Base-by-base conservation (phyloP, 2,329 filamentous ascomycete genomes). In the Penicillium vulpinum region DNA sequence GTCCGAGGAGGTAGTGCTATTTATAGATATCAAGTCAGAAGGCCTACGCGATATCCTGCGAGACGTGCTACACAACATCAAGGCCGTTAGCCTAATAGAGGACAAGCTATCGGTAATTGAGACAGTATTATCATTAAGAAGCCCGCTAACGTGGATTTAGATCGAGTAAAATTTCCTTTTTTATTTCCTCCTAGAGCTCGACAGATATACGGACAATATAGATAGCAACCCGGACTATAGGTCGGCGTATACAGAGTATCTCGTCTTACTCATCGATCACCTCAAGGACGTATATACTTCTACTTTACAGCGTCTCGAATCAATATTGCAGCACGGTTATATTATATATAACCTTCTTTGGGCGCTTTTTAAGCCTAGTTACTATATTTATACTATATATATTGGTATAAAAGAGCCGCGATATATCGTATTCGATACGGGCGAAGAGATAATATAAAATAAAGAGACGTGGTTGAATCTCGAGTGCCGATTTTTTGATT, bases 11-110 rank as follows among this genome's bases (percentile, higher is more conserved):
- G 51, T 60, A 31, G 71, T 57, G 35, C 54, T 59, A 60, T 65
- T 56, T 24, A 61, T 65, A 41, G 59, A 73, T 57, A 66, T 75
- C 28, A 74, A 73, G 58, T 74, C 69, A 18, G 58, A 67, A 58
- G 54, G 50, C 26, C 59, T 75, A 45, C 65, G 67, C 58, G 68
- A 73, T 47, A 61, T 67, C 40, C 59, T 75, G 38, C 60, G 65
- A 52, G 62, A 59, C 26, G 66, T 75, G 38, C 54, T 76, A 43
- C 43, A 62, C 48, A 60, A 69, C 46, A 65, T 73, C 57, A 66
- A 65, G 33, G 66, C 63, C 39, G 57, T 73, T 51, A 71, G 65
- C 50, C 60, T 74, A 22, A 57, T 61, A 31, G 69, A 70, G 57
- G 62, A 69, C 49, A 73, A 70, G 52, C 69, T 56, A n/a, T n/a